These are phyloP conservation scores for Pholiota conissans DNA, from an alignment of 768 basidiomycete genomes.

Conservation along the genomic window DNA sequence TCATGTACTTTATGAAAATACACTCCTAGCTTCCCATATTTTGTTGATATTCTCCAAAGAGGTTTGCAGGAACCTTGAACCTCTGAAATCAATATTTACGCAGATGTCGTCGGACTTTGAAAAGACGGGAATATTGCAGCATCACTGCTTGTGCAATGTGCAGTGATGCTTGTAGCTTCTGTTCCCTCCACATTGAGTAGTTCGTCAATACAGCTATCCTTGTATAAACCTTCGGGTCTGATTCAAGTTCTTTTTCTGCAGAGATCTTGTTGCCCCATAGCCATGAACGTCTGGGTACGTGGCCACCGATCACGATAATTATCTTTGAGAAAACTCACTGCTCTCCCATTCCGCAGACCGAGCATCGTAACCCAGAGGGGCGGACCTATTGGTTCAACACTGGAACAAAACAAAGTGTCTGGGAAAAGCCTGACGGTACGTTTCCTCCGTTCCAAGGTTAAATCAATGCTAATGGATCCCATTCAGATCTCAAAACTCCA, in stretches of 20 bases:
- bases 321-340: neutral
- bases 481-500: conserved; percentile 80
- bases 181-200: neutral
- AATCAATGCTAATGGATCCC: conserved; percentile 8
- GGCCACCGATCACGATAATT: neutral
- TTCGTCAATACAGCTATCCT: neutral
- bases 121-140: conserved; percentile 10
- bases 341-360: conserved; percentile 54
- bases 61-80: too few relatives aligned
- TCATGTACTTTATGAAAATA: too few relatives aligned
- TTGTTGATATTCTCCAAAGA: too few relatives aligned
- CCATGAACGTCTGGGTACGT: conserved; percentile 38
- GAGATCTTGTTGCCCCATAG: neutral
- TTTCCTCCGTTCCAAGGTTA: neutral
- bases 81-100: too few relatives aligned
- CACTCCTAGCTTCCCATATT: too few relatives aligned
- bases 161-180: too few relatives aligned
- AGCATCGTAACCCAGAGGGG: conserved; percentile 94
- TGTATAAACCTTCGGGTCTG: neutral
- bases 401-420: conserved; percentile 84
- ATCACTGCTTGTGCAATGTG: too few relatives aligned
- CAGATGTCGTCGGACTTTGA: conserved; percentile 13
- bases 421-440: conserved; percentile 96
- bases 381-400: conserved; percentile 98
- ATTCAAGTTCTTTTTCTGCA: neutral